Evolutionary conservation across 148 eudicot genomes (phyloP).

Genomic region (Cornus kousa): DNA sequence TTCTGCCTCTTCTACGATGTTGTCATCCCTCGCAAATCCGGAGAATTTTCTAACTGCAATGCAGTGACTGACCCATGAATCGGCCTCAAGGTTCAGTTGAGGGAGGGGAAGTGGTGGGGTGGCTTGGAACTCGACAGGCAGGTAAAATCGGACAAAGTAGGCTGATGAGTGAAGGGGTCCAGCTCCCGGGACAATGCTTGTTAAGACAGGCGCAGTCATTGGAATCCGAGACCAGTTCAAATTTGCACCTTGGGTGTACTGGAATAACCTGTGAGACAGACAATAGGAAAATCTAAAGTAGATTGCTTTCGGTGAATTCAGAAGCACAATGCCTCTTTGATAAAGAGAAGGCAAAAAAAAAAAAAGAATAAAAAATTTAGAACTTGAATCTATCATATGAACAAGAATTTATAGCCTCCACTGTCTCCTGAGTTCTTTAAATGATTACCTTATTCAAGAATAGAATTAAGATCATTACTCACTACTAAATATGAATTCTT

Average conservation of each 20-base stretch:
- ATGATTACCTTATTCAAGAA: no score
- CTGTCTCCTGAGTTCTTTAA: neutral
- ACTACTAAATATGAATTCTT: no score
- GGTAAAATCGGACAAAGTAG: slow-evolving; percentile 54
- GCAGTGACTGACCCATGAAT: slow-evolving; percentile 58
- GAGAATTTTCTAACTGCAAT: slow-evolving; percentile 76
- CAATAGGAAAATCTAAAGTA: neutral
- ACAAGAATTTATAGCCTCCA: neutral
- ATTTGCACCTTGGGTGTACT: slow-evolving; percentile 84
- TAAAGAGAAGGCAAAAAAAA: neutral
- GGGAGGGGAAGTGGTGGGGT: slow-evolving; percentile 78
- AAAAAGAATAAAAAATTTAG: neutral
- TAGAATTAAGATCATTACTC: neutral
- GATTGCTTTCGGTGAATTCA: neutral
- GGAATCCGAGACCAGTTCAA: slow-evolving; percentile 64
- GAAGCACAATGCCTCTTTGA: no score
- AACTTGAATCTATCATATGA: neutral
- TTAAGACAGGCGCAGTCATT: slow-evolving; percentile 71
- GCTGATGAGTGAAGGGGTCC: slow-evolving; percentile 75
- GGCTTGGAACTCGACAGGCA: slow-evolving; percentile 61
- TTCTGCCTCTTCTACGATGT: slow-evolving; percentile 60
- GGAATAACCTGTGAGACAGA: slow-evolving; percentile 57
- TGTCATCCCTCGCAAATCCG: slow-evolving; percentile 69
- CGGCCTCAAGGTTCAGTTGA: slow-evolving; percentile 54
- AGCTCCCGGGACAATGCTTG: slow-evolving; percentile 68